These are phyloP conservation scores for Colletotrichum viniferum DNA, from an alignment of 2,329 filamentous ascomycete species.

Conservation along the genomic window DNA sequence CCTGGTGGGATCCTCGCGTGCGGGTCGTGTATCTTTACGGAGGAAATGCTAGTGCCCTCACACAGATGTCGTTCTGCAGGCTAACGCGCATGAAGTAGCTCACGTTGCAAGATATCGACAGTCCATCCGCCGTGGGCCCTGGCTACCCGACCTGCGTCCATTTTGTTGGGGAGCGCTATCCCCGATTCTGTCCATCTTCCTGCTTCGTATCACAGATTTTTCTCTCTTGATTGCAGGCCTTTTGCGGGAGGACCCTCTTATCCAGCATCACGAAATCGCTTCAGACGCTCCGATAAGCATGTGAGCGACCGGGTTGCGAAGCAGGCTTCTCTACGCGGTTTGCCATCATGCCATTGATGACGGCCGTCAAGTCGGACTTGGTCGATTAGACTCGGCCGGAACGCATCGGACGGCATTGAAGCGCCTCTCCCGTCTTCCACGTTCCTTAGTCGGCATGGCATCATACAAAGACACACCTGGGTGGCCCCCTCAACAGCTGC, in stretches of 20 bases:
- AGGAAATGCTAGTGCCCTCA: not conserved
- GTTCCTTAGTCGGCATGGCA: not conserved
- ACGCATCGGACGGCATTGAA: not conserved
- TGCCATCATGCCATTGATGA: not conserved
- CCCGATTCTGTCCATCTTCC: not conserved
- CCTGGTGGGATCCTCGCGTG: not conserved
- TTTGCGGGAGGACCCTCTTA: not conserved
- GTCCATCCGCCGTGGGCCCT: conserved; percentile 5
- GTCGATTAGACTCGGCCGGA: not conserved
- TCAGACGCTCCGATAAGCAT: not conserved
- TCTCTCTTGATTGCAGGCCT: not conserved
- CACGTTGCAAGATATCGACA: not conserved
- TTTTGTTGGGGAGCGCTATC: conserved; percentile 21
- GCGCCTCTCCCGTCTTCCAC: not conserved
- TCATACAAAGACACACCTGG: not conserved
- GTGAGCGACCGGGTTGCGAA: not conserved
- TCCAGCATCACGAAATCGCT: not conserved
- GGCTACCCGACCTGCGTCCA: conserved; percentile 8
- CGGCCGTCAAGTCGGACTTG: not conserved
- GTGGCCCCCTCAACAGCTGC: not conserved
- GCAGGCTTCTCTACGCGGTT: not conserved
- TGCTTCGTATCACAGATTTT: conserved; percentile 2
- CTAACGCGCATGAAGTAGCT: conserved; percentile 7
- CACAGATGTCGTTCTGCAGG: rapidly evolving
- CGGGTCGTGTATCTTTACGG: not conserved